phyloP scores from a whole-genome alignment of 176 grass and related monocot species.

The Oryza coarctata region DNA sequence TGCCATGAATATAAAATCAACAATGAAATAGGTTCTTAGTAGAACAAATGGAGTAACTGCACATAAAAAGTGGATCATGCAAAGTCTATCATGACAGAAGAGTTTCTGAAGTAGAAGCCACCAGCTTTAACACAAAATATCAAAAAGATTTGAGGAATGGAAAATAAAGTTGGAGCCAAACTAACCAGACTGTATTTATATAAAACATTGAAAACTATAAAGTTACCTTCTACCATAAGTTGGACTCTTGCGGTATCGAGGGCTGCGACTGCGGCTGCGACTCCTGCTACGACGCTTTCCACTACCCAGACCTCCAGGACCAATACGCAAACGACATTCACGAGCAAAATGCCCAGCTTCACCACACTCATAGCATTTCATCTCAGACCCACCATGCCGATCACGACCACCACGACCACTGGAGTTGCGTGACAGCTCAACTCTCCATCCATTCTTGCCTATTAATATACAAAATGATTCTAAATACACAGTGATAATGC shows the following conservation, averaged over 20 bases:
- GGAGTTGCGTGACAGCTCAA: slow-evolving; percentile 73
- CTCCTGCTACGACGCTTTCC: slow-evolving; percentile 78
- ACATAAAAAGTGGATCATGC: not conserved
- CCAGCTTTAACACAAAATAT: not conserved
- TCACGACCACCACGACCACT: slow-evolving; percentile 63
- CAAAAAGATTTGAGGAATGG: not conserved
- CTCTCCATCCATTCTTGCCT: slow-evolving; percentile 98
- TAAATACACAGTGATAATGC: not conserved
- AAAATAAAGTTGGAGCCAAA: not conserved
- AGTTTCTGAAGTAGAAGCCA: not conserved
- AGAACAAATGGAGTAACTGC: not conserved
- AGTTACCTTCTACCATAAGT: slow-evolving; percentile 91
- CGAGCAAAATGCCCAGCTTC: slow-evolving; percentile 96
- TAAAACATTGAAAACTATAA: not conserved
- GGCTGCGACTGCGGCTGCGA: slow-evolving; percentile 69
- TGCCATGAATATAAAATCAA: not conserved
- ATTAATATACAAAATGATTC: not conserved
- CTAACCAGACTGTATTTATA: not conserved
- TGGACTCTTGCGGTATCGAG: slow-evolving; percentile 82
- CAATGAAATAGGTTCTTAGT: not conserved
- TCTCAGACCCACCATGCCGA: slow-evolving; percentile 66
- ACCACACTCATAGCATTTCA: slow-evolving; percentile 94
- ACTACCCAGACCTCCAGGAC: slow-evolving; percentile 83
- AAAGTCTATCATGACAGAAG: not conserved
- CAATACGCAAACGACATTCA: slow-evolving; percentile 83